Evolutionary conservation across 805 yeast genomes (phyloP).

Genomic region (Priceomyces melissophilus): DNA sequence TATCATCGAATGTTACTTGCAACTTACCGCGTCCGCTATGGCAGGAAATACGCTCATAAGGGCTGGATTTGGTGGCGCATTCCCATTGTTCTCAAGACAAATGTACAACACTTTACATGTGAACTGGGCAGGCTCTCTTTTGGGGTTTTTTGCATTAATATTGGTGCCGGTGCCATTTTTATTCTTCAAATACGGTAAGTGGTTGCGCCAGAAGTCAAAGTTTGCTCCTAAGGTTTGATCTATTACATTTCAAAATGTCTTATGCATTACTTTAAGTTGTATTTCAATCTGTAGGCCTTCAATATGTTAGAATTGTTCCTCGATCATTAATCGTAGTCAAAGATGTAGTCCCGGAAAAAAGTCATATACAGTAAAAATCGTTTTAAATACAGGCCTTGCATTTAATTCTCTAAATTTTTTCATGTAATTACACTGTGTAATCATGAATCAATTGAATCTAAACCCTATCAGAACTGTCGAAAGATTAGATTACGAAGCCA

Average conservation of each 20-base stretch:
- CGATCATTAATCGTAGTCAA: too few species aligned
- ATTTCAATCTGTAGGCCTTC: too few species aligned
- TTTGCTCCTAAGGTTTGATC: conserved; percentile 3
- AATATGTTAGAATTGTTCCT: too few species aligned
- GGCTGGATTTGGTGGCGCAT: conserved; percentile 49
- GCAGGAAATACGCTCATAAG: conserved; percentile 55
- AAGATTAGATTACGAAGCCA: neutral
- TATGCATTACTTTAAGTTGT: too few species aligned
- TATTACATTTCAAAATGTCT: too few species aligned
- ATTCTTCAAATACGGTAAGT: conserved; percentile 42
- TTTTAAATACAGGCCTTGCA: too few species aligned
- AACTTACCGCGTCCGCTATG: conserved; percentile 52
- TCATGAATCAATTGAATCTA: conserved; percentile 2
- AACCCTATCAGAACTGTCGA: conserved; percentile 3
- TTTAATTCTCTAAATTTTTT: too few species aligned
- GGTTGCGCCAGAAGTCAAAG: conserved; percentile 16
- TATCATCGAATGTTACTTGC: conserved; percentile 51
- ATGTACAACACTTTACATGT: conserved; percentile 44
- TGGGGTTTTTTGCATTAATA: conserved; percentile 45
- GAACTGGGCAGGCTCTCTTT: conserved; percentile 47
- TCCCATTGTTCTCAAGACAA: conserved; percentile 49
- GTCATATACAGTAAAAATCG: too few species aligned
- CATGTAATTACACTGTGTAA: too few species aligned
- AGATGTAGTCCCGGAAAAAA: too few species aligned
- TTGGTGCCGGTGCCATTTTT: conserved; percentile 50